A percentile compares a stretch with the other conserved stretches of the same genome.
Evolutionary conservation across 2,329 filamentous ascomycete genomes (phyloP).

Genomic region (Pseudonectria foliicola): DNA sequence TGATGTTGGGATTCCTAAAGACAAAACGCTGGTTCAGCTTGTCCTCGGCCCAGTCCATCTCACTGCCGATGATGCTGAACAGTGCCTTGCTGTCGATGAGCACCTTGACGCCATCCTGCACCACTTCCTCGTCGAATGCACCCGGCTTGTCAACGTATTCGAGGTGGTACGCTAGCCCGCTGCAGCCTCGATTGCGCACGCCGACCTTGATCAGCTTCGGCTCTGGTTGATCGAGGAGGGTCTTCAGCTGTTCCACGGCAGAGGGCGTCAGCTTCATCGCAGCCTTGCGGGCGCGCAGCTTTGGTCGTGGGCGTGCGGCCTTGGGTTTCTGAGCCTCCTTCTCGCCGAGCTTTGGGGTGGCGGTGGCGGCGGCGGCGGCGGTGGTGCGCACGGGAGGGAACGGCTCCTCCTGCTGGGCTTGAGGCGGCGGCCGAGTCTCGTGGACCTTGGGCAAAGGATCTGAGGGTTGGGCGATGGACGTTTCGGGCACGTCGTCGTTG

Average conservation of each 20-base stretch:
- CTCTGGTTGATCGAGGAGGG: constrained; percentile 73
- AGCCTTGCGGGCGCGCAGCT: constrained; percentile 66
- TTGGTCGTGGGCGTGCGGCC: constrained; percentile 31
- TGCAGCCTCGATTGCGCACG: constrained; percentile 90
- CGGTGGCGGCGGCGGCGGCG: constrained; percentile 9
- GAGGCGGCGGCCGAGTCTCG: constrained; percentile 42
- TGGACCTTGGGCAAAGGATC: constrained; percentile 41
- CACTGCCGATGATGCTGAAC: constrained; percentile 95
- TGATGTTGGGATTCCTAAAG: constrained; percentile 97
- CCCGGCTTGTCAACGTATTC: constrained; percentile 92
- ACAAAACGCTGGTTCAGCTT: constrained; percentile 88
- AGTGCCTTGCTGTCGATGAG: constrained; percentile 95
- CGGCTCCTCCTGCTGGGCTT: constrained; percentile 11
- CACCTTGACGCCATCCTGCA: constrained; percentile 93
- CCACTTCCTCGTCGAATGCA: constrained; percentile 82
- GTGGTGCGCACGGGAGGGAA: constrained; percentile 8
- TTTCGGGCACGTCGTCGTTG: constrained; percentile 38
- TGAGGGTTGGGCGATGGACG: constrained; percentile 37
- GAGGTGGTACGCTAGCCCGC: constrained; percentile 84
- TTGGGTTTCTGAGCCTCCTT: constrained; percentile 61
- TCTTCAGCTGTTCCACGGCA: constrained; percentile 71
- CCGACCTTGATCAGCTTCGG: constrained; percentile 92
- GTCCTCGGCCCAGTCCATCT: constrained; percentile 99
- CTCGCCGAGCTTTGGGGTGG: constrained; percentile 40
- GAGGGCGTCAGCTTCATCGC: constrained; percentile 78